phyloP scores from a whole-genome alignment of 2,329 filamentous ascomycete genomes.

The Meredithiella fracta region DNA sequence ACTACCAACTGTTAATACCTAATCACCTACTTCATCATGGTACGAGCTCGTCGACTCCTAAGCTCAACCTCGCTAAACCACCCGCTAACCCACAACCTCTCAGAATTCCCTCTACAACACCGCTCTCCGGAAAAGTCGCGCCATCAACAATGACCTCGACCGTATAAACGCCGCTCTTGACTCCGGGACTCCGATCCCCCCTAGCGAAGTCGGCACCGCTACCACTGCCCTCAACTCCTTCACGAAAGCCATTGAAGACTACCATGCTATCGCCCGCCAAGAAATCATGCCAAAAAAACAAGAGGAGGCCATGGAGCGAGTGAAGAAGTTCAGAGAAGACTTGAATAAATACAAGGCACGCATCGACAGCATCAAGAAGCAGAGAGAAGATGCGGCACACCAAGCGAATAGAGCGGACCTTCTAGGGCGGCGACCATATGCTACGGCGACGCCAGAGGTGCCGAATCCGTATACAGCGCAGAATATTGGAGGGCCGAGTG shows the following conservation, averaged over 20 bases:
- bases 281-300: constrained; percentile 86
- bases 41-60: too few relatives aligned
- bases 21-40: too few relatives aligned
- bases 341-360: constrained; percentile 63
- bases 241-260: constrained; percentile 81
- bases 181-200: constrained; percentile 45
- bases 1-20: neutral
- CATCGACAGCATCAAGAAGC: constrained; percentile 61
- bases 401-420: constrained; percentile 58
- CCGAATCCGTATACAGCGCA: constrained; percentile 65
- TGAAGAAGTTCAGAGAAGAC: constrained; percentile 72
- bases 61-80: too few relatives aligned
- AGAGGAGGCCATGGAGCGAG: constrained; percentile 71
- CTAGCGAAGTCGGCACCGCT: constrained; percentile 44
- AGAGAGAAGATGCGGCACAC: constrained; percentile 57
- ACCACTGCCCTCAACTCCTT: constrained; percentile 67
- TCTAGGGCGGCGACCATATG: constrained; percentile 66
- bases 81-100: neutral
- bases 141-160: constrained; percentile 61
- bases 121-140: constrained; percentile 67
- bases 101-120: constrained; percentile 72
- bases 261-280: constrained; percentile 66
- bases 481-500: constrained; percentile 14
- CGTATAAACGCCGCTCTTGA: constrained; percentile 44
- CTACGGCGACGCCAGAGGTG: constrained; percentile 49